Evolutionary conservation across 2,329 filamentous ascomycete species (phyloP).

Genomic region (Fusarium longipes): DNA sequence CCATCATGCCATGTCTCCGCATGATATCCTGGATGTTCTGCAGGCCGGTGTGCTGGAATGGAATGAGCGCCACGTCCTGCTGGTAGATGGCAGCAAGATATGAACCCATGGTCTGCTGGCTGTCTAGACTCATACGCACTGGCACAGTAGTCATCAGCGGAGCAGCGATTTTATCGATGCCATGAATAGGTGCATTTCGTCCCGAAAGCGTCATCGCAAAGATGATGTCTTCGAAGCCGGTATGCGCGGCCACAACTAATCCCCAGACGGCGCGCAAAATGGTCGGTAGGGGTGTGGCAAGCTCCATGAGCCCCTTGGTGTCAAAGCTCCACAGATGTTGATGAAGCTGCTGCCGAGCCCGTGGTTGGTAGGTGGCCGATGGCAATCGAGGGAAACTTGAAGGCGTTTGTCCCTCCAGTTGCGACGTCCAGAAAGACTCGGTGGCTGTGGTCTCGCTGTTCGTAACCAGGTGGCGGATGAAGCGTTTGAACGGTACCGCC

Average conservation of each 20-base stretch:
- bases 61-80: slow-evolving; percentile 5
- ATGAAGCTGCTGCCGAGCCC: slow-evolving; percentile 6
- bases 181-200: slow-evolving; percentile 1
- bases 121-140: slow-evolving; percentile 5
- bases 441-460: slow-evolving; percentile 2
- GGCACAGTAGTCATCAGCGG: slow-evolving; percentile 5
- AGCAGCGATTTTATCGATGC: slow-evolving; percentile 5
- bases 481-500: slow-evolving; percentile 2
- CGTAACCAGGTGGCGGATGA: slow-evolving; percentile 4
- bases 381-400: slow-evolving; percentile 2
- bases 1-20: slow-evolving; percentile 6
- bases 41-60: slow-evolving; percentile 6
- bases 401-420: slow-evolving; percentile 1
- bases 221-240: slow-evolving; percentile 6
- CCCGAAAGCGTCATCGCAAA: slow-evolving; percentile 4
- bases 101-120: slow-evolving; percentile 2
- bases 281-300: slow-evolving; percentile 9
- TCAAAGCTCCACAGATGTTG: slow-evolving; percentile 4
- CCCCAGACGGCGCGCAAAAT: slow-evolving; percentile 8
- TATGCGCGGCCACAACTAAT: slow-evolving; percentile 5
- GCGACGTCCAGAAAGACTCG: slow-evolving; percentile 1
- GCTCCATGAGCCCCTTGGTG: slow-evolving; percentile 6
- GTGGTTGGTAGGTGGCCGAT: slow-evolving; percentile 9
- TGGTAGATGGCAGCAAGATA: slow-evolving; percentile 9
- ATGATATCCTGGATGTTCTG: slow-evolving; percentile 7